Conservation (phyloP, 306 rosid species). For the Quillaja saponaria region DNA sequence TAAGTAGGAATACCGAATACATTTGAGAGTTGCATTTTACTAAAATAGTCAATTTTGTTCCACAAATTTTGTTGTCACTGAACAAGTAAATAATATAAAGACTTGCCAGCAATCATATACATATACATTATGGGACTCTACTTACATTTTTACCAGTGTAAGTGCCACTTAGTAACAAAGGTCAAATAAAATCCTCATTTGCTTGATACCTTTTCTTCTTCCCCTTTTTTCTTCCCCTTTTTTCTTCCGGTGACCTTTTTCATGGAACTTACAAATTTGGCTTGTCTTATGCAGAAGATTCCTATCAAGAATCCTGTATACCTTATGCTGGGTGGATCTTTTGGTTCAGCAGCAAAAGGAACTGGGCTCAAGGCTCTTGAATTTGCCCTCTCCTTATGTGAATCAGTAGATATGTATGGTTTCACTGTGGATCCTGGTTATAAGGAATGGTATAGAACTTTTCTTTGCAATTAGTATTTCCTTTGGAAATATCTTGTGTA, state of each 20-base stretch:
- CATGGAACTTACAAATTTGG: constrained; percentile 26
- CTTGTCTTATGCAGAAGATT: constrained; percentile 71
- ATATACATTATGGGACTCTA: not conserved
- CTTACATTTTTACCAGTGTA: not conserved
- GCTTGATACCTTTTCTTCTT: not conserved
- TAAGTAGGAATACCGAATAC: too few species aligned
- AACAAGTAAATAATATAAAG: not conserved
- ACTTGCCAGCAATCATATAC: not conserved
- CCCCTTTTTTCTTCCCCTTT: not conserved
- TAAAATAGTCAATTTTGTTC: not conserved
- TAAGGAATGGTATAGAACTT: constrained; percentile 78
- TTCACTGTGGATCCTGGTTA: constrained; percentile 98
- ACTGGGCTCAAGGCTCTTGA: constrained; percentile 99
- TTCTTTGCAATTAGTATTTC: constrained; percentile 20
- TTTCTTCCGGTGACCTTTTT: not conserved
- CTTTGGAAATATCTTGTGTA: constrained; percentile 17
- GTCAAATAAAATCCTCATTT: constrained; percentile 6
- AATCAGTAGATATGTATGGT: constrained; percentile 97
- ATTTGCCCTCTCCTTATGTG: constrained; percentile 89
- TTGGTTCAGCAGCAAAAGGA: constrained; percentile 99
- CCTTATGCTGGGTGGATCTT: constrained; percentile 94
- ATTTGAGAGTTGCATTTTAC: too few species aligned
- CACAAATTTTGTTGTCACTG: not conserved
- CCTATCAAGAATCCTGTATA: constrained; percentile 87
- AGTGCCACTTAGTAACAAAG: not conserved